Evolutionary conservation across 2,329 filamentous ascomycete genomes (phyloP).

Genomic region (Sporothrix schenckii): DNA sequence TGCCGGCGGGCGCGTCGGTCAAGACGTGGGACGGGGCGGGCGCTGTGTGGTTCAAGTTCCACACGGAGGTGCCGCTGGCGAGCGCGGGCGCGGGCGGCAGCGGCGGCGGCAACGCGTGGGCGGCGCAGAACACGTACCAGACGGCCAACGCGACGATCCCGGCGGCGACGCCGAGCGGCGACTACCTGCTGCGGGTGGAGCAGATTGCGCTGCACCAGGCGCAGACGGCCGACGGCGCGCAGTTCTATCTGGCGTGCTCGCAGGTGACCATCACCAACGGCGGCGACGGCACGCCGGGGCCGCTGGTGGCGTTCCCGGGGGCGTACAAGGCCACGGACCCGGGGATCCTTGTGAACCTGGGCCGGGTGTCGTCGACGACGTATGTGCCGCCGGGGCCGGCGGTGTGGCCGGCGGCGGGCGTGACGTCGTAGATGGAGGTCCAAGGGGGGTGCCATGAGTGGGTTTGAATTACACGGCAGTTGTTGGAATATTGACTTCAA

Average conservation of each 20-base stretch:
- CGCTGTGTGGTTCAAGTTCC: conserved; percentile 47
- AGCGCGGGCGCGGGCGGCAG: conserved; percentile 22
- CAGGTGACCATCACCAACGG: conserved; percentile 40
- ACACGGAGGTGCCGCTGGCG: conserved; percentile 40
- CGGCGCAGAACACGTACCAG: conserved; percentile 41
- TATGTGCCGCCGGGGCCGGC: conserved; percentile 45
- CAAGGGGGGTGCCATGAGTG: too few relatives aligned
- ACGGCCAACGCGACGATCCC: conserved; percentile 40
- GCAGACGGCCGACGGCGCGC: conserved; percentile 38
- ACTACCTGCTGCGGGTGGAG: conserved; percentile 42
- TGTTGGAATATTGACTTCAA: too few relatives aligned
- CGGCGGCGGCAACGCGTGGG: conserved; percentile 42
- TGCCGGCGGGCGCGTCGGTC: conserved; percentile 42
- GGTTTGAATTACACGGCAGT: too few relatives aligned
- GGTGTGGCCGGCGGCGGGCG: conserved; percentile 39
- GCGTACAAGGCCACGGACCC: conserved; percentile 38
- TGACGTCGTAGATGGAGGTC: neutral
- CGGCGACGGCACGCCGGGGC: conserved; percentile 33
- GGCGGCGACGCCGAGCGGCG: conserved; percentile 39
- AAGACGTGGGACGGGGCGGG: conserved; percentile 43
- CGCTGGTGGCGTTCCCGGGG: conserved; percentile 36
- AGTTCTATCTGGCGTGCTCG: conserved; percentile 41
- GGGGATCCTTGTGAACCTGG: conserved; percentile 38
- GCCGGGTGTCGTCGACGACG: conserved; percentile 37
- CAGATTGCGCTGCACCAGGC: conserved; percentile 42